These are phyloP conservation scores for Lipomyces oligophaga DNA, from an alignment of 805 yeast species.

Conservation along the genomic window DNA sequence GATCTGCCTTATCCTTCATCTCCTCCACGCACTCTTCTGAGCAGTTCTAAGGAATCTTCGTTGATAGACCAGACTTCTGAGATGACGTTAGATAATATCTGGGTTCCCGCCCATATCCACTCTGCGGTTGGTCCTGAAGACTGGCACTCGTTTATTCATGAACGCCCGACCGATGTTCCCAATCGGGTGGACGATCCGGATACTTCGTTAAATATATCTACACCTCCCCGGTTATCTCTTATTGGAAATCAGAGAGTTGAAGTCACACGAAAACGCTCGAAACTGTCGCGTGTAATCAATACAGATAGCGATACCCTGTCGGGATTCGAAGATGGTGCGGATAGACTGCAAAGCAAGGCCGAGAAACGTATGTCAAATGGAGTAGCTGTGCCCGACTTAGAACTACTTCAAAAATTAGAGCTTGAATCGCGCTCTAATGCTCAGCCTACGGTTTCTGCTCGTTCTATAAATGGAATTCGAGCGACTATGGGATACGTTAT, in stretches of 20 bases:
- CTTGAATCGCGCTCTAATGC: not conserved
- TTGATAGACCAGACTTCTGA: not conserved
- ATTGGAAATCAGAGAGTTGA: not conserved
- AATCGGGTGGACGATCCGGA: not conserved
- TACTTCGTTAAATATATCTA: not conserved
- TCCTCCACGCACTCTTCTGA: not conserved
- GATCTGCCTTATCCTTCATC: conserved; percentile 36
- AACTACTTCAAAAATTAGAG: conserved; percentile 8
- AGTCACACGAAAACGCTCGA: conserved; percentile 17
- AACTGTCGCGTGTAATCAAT: conserved; percentile 21
- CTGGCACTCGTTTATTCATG: not conserved
- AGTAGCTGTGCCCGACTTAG: conserved; percentile 15
- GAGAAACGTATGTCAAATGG: conserved; percentile 2
- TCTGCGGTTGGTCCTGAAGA: not conserved
- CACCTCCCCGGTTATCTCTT: not conserved
- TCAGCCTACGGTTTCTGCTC: not conserved
- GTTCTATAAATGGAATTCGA: not conserved
- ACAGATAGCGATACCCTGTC: conserved; percentile 4
- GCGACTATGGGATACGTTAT: conserved; percentile 1
- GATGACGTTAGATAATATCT: too few relatives aligned
- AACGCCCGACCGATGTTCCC: not conserved
- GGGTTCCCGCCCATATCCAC: not conserved
- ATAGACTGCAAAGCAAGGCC: conserved; percentile 10
- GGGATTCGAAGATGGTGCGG: conserved; percentile 24
- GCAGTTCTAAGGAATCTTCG: conserved; percentile 3